A percentile compares a stretch with the other conserved stretches of the same genome.
Conservation (phyloP, 176 grass and related monocot genomes). For the Oropetium thomaeum region DNA sequence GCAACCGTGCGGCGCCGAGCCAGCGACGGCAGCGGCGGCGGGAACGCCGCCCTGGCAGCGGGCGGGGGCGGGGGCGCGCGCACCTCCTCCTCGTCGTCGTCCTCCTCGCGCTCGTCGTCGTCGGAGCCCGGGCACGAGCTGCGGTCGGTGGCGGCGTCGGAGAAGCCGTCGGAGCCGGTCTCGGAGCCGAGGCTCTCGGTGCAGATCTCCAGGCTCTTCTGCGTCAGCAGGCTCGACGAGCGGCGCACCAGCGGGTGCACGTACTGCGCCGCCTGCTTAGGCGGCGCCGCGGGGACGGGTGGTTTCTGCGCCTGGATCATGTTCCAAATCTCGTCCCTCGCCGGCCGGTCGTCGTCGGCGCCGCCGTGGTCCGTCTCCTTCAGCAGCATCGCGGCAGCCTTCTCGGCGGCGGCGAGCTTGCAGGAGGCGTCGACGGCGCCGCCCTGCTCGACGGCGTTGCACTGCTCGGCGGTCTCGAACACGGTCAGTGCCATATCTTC, state of each 20-base stretch:
- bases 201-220: constrained; percentile 92
- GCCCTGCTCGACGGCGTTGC: constrained; percentile 25
- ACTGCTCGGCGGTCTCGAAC: constrained; percentile 46
- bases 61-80: constrained; percentile 28
- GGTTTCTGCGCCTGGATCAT: constrained; percentile 64
- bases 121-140: constrained; percentile 30
- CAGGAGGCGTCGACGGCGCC: background rate
- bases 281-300: background rate
- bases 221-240: constrained; percentile 75
- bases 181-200: constrained; percentile 99
- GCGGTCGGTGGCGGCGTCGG: constrained; percentile 40
- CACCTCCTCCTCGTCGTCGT: background rate
- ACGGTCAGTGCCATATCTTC: constrained; percentile 45
- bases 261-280: constrained; percentile 41
- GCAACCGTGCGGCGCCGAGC: constrained; percentile 58
- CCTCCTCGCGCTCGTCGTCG: constrained; percentile 10
- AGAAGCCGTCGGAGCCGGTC: constrained; percentile 72
- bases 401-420: constrained; percentile 17
- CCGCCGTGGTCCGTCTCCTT: constrained; percentile 38
- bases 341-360: constrained; percentile 18
- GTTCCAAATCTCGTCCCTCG: constrained; percentile 65
- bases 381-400: constrained; percentile 22
- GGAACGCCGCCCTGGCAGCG: constrained; percentile 58
- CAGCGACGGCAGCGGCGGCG: constrained; percentile 74
- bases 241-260: constrained; percentile 70